Evolutionary conservation across 2,329 filamentous ascomycete genomes (phyloP), one percentile per base, ranked within the genome.

Genomic region (Dothidotthia symphoricarpi): DNA sequence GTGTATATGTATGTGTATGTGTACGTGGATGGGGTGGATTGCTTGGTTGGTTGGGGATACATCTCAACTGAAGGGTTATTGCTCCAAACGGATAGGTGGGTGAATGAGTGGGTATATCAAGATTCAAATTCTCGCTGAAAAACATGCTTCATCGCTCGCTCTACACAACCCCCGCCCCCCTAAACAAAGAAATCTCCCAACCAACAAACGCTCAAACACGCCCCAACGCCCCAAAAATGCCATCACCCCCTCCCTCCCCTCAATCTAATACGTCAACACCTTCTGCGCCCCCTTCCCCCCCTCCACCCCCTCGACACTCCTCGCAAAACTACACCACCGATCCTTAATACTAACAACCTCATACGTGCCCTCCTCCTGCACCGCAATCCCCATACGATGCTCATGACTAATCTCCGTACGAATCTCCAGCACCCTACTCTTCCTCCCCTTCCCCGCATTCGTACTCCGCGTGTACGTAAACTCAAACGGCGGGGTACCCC

Each of bases 261-360:
- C 22, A 19, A 16, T 27, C 50, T 42, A 66, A 47, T 66, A 67
- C 39, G 59, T 55, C 52, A 69, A 57, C 49, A 69, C 47, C 57
- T 70, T 71, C 49, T 68, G 55, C n/a, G 58, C 58, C 31, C 59
- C 45, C 36, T 51, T 57, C 12, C 57, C 44, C 39, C 53, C 52
- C 34, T 74, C 68, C 6, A 56, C 42, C 6, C 57, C 58, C 38
- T 75, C 69, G 26, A 80, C 77, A 59, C 83, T 78, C 44, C 83
- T 91, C 30, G 87, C 87, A 67, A 95, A 95, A 16, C 88, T 83
- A 65, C 93, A 98, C 71, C 81, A 94, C 59, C 82, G 82, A 69
- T 98, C 93, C 74, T 94, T 94, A 69, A 98, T 95, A 9, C 88
- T 85, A 19, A 97, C 87, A 13, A 98, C 91, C 71, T 98, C 93